Percentiles rank a stretch among this genome's conserved stretches.
These are phyloP conservation scores for Rubia occidens DNA, from an alignment of 305 asterid species.

Conservation along the genomic window DNA sequence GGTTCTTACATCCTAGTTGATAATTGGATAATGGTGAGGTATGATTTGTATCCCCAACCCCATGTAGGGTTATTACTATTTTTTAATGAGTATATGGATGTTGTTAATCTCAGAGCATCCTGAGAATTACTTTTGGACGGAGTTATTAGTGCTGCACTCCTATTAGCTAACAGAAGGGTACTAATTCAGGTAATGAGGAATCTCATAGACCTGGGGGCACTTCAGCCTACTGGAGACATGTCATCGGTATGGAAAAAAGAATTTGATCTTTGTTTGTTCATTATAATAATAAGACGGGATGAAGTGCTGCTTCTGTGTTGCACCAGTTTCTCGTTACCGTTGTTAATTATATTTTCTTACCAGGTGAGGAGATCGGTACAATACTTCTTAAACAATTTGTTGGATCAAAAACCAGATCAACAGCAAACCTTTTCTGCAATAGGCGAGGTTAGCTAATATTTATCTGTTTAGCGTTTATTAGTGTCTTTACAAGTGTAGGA, in stretches of 20 bases:
- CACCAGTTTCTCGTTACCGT: not conserved
- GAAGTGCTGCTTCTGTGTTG: not conserved
- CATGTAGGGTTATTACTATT: not conserved
- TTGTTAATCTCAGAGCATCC: no score
- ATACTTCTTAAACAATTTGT: constrained; percentile 83
- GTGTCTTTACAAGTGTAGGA: not conserved
- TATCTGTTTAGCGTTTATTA: not conserved
- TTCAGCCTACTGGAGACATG: constrained; percentile 94
- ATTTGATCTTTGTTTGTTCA: not conserved
- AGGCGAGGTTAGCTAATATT: constrained; percentile 58
- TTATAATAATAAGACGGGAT: not conserved
- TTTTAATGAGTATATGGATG: not conserved
- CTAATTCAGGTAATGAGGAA: constrained; percentile 64
- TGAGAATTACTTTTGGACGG: not conserved
- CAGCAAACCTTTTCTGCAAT: constrained; percentile 85
- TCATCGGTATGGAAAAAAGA: constrained; percentile 42
- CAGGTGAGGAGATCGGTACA: constrained; percentile 93
- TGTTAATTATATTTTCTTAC: not conserved
- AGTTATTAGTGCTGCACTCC: not conserved
- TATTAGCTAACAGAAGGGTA: constrained; percentile 5
- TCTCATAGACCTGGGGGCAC: constrained; percentile 87
- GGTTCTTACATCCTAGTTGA: not conserved
- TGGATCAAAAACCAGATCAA: constrained; percentile 72
- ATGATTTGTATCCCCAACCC: not conserved
- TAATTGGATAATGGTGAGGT: not conserved